Conservation (phyloP, 2,329 filamentous ascomycete genomes). For the Zymoseptoria tritici region DNA sequence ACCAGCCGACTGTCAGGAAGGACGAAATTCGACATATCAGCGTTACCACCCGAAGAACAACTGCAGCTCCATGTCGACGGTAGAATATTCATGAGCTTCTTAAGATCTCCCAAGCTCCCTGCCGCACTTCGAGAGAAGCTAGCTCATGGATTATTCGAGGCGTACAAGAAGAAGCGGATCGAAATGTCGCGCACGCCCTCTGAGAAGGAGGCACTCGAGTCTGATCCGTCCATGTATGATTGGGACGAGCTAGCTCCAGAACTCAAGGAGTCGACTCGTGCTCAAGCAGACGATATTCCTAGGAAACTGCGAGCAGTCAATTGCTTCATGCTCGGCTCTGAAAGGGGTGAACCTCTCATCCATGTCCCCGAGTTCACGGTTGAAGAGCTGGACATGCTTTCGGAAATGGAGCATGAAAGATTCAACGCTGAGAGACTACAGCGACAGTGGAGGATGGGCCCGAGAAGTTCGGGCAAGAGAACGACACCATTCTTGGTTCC, state of each 20-base stretch:
- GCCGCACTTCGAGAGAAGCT: constrained; percentile 28
- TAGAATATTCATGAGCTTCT: constrained; percentile 29
- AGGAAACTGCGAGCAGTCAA: constrained; percentile 29
- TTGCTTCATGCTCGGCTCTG: constrained; percentile 30
- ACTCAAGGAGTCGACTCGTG: constrained; percentile 29
- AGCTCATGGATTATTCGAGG: constrained; percentile 28
- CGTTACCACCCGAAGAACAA: constrained; percentile 30
- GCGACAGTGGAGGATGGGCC: constrained; percentile 30
- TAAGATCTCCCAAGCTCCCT: constrained; percentile 27
- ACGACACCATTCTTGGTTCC: constrained; percentile 31
- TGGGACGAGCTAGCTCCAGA: constrained; percentile 30
- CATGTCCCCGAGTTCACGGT: constrained; percentile 25
- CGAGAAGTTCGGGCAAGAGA: constrained; percentile 25
- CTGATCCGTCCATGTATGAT: constrained; percentile 27
- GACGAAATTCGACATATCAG: constrained; percentile 29
- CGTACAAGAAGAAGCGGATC: constrained; percentile 27
- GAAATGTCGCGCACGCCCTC: constrained; percentile 23
- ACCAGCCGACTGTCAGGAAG: constrained; percentile 26
- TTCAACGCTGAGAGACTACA: constrained; percentile 32
- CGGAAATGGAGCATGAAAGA: constrained; percentile 31
- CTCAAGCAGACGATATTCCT: constrained; percentile 32
- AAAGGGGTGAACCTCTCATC: constrained; percentile 23
- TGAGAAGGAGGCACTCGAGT: constrained; percentile 23
- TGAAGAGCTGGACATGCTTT: constrained; percentile 27
- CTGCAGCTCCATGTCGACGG: constrained; percentile 31